phyloP scores from a whole-genome alignment of 805 yeast genomes.

The Saccharomycopsis lassenensis region DNA sequence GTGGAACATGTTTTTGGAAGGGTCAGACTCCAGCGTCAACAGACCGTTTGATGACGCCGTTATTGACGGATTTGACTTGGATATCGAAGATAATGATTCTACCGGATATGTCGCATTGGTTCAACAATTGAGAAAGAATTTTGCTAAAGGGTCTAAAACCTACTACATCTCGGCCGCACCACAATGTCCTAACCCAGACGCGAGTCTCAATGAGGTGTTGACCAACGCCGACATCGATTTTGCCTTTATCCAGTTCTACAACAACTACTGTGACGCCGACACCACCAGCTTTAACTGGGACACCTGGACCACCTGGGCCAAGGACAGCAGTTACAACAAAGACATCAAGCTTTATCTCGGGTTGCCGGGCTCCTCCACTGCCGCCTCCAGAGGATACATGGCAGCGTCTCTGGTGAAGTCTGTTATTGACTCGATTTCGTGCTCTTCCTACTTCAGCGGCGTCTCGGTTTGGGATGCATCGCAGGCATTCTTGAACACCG shows the following conservation, averaged over 20 bases:
- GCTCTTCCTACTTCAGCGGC: slow-evolving; percentile 57
- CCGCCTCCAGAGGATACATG: slow-evolving; percentile 50
- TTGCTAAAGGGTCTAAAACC: slow-evolving; percentile 35
- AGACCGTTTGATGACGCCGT: slow-evolving; percentile 50
- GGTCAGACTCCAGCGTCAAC: slow-evolving; percentile 19
- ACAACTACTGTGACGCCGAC: slow-evolving; percentile 44
- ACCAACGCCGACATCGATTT: slow-evolving; percentile 48
- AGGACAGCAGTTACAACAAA: slow-evolving; percentile 33
- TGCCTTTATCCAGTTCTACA: slow-evolving; percentile 67
- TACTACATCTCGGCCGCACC: slow-evolving; percentile 71
- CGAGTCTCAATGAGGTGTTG: slow-evolving; percentile 36
- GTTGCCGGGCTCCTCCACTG: slow-evolving; percentile 42
- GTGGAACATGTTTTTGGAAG: slow-evolving; percentile 50
- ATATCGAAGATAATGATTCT: slow-evolving; percentile 57
- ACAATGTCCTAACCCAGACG: slow-evolving; percentile 68
- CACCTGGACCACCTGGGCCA: slow-evolving; percentile 40
- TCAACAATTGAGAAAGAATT: slow-evolving; percentile 31
- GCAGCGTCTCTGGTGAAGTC: slow-evolving; percentile 30
- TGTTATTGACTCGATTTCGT: slow-evolving; percentile 21
- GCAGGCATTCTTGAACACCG: slow-evolving; percentile 37
- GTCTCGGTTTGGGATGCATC: slow-evolving; percentile 89
- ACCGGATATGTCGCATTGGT: slow-evolving; percentile 62
- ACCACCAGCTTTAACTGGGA: slow-evolving; percentile 36
- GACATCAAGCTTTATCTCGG: slow-evolving; percentile 50
- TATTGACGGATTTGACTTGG: slow-evolving; percentile 90